Conservation (phyloP, 2,329 filamentous ascomycete genomes). For the Monosporascus sp. region DNA sequence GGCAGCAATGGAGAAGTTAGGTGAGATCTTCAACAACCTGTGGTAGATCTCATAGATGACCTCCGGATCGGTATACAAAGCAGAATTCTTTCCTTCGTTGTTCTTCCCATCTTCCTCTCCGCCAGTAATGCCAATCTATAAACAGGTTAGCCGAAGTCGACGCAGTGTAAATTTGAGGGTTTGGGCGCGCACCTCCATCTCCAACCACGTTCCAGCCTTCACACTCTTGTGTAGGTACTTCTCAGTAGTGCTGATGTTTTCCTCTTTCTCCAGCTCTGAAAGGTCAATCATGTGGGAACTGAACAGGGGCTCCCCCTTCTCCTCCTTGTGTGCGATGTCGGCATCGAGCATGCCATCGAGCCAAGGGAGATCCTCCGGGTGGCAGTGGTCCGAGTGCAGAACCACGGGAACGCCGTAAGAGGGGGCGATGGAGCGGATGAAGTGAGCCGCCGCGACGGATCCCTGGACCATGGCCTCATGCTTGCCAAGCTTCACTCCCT, state of each 20-base stretch:
- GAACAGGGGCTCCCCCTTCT: constrained; percentile 90
- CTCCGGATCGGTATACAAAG: constrained; percentile 95
- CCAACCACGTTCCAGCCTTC: constrained; percentile 97
- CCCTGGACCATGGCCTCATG: constrained; percentile 88
- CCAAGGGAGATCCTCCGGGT: constrained; percentile 99
- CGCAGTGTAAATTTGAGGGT: too few species aligned
- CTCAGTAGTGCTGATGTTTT: constrained; percentile 88
- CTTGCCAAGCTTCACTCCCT: constrained; percentile 75
- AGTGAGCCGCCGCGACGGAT: constrained; percentile 84
- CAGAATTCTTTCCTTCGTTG: constrained; percentile 95
- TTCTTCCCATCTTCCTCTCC: constrained; percentile 98
- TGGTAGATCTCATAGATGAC: constrained; percentile 92
- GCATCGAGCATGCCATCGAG: constrained; percentile 92
- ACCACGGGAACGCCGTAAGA: constrained; percentile 85
- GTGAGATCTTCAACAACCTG: too few species aligned
- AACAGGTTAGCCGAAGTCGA: background rate
- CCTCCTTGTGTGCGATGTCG: constrained; percentile 90
- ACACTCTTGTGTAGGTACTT: constrained; percentile 91
- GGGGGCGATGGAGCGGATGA: constrained; percentile 83
- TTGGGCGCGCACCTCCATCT: too few species aligned
- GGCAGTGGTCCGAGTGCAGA: constrained; percentile 96
- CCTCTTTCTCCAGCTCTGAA: constrained; percentile 83
- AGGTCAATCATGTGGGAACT: constrained; percentile 98
- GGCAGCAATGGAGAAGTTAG: constrained; percentile 97
- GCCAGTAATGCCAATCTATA: constrained; percentile 86